Percentiles rank a stretch among this genome's conserved stretches.
These are phyloP conservation scores for Allium fistulosum DNA, from an alignment of 106 monocot genomes.

Conservation along the genomic window DNA sequence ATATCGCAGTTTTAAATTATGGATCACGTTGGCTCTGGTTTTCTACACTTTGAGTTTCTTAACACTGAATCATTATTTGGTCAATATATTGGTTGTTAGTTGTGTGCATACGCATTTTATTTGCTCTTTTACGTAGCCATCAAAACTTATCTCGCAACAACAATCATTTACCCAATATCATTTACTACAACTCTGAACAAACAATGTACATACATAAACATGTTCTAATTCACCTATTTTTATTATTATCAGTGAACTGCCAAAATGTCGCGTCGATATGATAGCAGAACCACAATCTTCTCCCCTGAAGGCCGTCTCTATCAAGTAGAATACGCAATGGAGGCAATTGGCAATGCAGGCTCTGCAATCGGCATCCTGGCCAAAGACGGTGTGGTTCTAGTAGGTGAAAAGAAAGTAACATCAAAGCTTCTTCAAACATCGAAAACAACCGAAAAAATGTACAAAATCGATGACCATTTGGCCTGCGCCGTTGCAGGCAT, in stretches of 20 bases:
- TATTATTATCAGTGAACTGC: background rate
- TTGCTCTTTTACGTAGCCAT: no score
- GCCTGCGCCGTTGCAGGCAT: constrained; percentile 91
- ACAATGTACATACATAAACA: no score
- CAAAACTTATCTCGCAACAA: no score
- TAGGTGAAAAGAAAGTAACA: constrained; percentile 68
- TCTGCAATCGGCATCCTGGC: constrained; percentile 33
- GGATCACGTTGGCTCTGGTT: no score
- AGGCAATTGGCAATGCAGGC: constrained; percentile 40
- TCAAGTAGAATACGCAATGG: constrained; percentile 50
- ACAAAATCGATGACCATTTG: constrained; percentile 88
- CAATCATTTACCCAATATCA: no score
- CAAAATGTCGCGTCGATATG: constrained; percentile 38
- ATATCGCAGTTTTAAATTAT: no score
- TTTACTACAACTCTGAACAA: no score
- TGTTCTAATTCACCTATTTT: no score
- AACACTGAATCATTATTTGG: no score
- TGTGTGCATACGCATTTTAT: no score
- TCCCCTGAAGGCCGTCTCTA: constrained; percentile 37
- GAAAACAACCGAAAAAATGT: constrained; percentile 85
- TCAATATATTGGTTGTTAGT: no score
- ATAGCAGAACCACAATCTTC: constrained; percentile 43
- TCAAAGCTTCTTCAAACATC: constrained; percentile 93
- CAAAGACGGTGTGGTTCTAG: constrained; percentile 33
- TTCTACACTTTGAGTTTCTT: no score